These are phyloP conservation scores for Fraxinus excelsior DNA, from an alignment of 257 asterid genomes.

Conservation along the genomic window DNA sequence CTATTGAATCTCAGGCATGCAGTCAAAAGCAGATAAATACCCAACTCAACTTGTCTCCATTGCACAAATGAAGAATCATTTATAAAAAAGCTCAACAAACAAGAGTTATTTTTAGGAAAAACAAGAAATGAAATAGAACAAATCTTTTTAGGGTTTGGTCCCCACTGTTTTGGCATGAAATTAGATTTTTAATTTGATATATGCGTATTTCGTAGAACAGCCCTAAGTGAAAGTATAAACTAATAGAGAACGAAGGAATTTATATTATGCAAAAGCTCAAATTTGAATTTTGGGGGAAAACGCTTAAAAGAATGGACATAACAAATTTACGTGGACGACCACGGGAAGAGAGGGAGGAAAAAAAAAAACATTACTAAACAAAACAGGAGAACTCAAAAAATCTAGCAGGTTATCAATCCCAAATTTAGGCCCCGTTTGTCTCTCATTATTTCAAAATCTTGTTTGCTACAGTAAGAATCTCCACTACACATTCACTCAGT, in stretches of 20 bases:
- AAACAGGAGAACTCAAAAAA: background rate
- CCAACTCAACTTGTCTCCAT: conserved; percentile 1
- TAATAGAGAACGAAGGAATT: background rate
- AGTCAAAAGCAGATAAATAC: conserved; percentile 33
- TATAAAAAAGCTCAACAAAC: background rate
- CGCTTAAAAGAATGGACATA: too few relatives aligned
- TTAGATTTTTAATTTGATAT: background rate
- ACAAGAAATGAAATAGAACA: too few relatives aligned
- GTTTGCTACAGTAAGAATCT: too few relatives aligned
- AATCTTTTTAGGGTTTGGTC: background rate
- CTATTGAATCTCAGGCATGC: conserved; percentile 15
- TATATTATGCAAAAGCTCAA: background rate
- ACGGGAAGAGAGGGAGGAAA: too few relatives aligned
- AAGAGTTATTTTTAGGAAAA: background rate
- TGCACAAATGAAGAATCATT: background rate
- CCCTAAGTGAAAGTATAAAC: too few relatives aligned
- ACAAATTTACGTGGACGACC: too few relatives aligned
- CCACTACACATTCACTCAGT: too few relatives aligned
- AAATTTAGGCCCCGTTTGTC: too few relatives aligned
- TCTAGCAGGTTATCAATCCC: too few relatives aligned
- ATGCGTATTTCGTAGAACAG: too few relatives aligned
- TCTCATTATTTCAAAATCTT: too few relatives aligned
- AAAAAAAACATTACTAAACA: too few relatives aligned
- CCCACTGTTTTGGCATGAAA: background rate
- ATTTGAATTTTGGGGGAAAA: background rate